phyloP scores from a whole-genome alignment of 768 basidiomycete genomes.

The Dendrothele bispora region DNA sequence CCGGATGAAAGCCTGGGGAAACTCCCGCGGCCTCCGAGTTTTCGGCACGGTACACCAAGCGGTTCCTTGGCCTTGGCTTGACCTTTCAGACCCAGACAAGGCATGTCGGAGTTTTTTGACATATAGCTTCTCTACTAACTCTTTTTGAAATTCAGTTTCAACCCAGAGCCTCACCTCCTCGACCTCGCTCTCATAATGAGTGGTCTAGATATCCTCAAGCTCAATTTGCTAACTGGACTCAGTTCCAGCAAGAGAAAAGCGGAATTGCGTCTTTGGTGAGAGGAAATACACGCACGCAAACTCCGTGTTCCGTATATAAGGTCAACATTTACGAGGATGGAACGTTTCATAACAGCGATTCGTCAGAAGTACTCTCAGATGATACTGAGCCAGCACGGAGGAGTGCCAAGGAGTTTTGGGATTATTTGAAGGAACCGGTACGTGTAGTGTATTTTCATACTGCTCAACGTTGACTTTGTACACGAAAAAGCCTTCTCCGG shows the following conservation, averaged over 20 bases:
- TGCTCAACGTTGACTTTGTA: background rate
- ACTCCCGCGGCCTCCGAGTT: slow-evolving; percentile 19
- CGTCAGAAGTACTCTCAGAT: too few species aligned
- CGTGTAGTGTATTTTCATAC: slow-evolving; percentile 4
- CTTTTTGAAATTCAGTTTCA: slow-evolving; percentile 9
- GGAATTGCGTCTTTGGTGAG: slow-evolving; percentile 23
- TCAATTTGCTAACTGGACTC: slow-evolving; percentile 42
- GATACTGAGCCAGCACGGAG: slow-evolving; percentile 12
- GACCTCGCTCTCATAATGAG: too few species aligned
- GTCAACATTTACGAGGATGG: slow-evolving; percentile 14
- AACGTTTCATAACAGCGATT: too few species aligned
- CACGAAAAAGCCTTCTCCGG: slow-evolving; percentile 16
- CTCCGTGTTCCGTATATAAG: slow-evolving; percentile 6
- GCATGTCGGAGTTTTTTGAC: background rate
- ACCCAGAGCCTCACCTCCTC: slow-evolving; percentile 1
- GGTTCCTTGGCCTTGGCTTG: slow-evolving; percentile 45
- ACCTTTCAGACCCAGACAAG: slow-evolving; percentile 24
- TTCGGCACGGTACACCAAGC: slow-evolving; percentile 37
- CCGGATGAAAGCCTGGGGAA: too few species aligned
- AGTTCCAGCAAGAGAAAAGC: slow-evolving; percentile 31
- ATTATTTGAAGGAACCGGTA: slow-evolving; percentile 24
- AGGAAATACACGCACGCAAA: background rate
- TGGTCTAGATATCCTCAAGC: slow-evolving; percentile 40
- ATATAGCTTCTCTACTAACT: too few species aligned
- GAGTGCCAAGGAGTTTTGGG: slow-evolving; percentile 22